These are phyloP conservation scores for Coccomyxa sp. DNA, from an alignment of 139 green algal species.

Conservation along the genomic window DNA sequence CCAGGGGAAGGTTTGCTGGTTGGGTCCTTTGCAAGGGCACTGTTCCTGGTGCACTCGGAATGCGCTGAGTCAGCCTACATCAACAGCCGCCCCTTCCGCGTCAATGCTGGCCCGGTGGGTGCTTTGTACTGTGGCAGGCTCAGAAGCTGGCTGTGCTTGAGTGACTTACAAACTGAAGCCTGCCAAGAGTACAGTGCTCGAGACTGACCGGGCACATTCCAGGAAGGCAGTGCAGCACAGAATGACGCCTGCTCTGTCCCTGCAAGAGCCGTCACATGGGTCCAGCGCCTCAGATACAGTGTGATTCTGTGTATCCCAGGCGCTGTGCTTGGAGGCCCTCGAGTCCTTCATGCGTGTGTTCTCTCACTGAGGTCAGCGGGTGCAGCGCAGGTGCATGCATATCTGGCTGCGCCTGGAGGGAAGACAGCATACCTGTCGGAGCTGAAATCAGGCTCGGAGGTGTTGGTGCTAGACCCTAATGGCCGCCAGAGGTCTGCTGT, in stretches of 20 bases:
- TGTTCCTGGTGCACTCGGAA: constrained; percentile 89
- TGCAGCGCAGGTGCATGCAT: constrained; percentile 67
- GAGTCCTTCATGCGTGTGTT: too few species aligned
- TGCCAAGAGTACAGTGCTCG: too few species aligned
- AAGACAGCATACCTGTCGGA: constrained; percentile 85
- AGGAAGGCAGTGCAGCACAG: too few species aligned
- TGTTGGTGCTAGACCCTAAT: constrained; percentile 58
- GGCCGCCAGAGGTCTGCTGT: constrained; percentile 46
- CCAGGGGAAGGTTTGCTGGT: constrained; percentile 88
- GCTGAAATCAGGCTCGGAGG: constrained; percentile 51
- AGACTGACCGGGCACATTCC: too few species aligned
- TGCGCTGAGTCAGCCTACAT: constrained; percentile 78
- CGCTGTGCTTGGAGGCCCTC: too few species aligned
- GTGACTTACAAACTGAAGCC: too few species aligned
- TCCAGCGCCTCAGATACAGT: too few species aligned
- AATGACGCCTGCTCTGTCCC: too few species aligned
- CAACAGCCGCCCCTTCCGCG: constrained; percentile 76
- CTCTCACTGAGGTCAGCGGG: background rate
- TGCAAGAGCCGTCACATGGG: too few species aligned
- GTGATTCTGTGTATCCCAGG: too few species aligned
- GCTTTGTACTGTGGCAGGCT: background rate
- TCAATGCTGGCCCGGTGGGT: constrained; percentile 85
- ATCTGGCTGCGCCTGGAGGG: constrained; percentile 48
- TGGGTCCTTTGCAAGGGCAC: constrained; percentile 74
- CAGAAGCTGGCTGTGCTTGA: too few species aligned